Percentiles rank a stretch among this genome's conserved stretches.
Conservation (phyloP, 2,329 filamentous ascomycete species). For the Ceratocystis albifundus region DNA sequence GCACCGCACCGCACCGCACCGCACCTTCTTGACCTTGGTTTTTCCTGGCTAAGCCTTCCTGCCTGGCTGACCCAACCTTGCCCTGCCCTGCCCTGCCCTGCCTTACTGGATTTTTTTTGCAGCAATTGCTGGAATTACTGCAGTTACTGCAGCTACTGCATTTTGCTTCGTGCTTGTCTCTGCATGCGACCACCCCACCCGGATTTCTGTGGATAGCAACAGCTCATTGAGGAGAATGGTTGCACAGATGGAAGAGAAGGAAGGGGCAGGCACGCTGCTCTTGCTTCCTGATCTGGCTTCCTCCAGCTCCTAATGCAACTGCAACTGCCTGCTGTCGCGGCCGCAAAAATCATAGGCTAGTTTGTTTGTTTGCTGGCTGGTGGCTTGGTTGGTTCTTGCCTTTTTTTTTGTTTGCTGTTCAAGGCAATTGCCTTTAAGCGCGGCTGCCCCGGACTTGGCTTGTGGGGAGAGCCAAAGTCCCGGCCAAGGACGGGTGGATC, state of each 20-base stretch:
- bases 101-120: background rate
- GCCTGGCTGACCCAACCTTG: background rate
- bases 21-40: background rate
- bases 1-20: too few relatives aligned
- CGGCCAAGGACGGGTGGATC: background rate
- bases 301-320: background rate
- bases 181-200: background rate
- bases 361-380: too few relatives aligned
- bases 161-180: background rate
- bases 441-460: background rate
- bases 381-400: background rate
- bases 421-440: background rate
- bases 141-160: background rate
- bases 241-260: slow-evolving; percentile 10
- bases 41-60: background rate
- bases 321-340: background rate
- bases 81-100: background rate
- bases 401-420: background rate
- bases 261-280: background rate
- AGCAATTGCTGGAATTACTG: background rate
- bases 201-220: background rate
- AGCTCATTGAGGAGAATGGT: background rate
- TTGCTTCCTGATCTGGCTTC: background rate
- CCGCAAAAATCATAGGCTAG: too few relatives aligned
- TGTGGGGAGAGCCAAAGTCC: background rate